Conservation (phyloP, 139 green algal genomes). For the Volvox reticuliferus region DNA sequence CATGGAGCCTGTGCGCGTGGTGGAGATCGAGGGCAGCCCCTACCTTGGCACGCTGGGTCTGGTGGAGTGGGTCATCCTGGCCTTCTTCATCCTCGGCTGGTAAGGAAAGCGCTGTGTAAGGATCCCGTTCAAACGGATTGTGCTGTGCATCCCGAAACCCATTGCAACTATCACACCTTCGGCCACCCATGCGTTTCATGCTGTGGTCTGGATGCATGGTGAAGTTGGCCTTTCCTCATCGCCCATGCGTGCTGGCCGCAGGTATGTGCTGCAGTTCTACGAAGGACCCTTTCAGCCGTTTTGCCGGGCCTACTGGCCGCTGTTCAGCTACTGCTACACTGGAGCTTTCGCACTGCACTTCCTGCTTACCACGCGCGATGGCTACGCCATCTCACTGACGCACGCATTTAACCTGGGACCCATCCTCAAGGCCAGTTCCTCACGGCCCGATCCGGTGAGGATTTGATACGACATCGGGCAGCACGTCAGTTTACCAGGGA, state of each 20-base stretch:
- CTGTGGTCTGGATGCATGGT: no score
- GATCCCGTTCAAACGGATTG: no score
- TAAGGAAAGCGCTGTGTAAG: background rate
- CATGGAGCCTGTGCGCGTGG: constrained; percentile 30
- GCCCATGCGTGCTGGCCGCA: background rate
- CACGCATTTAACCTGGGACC: constrained; percentile 47
- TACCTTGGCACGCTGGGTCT: constrained; percentile 53
- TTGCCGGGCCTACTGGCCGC: constrained; percentile 42
- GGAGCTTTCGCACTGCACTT: constrained; percentile 46
- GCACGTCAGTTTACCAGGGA: no score
- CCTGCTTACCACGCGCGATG: constrained; percentile 52
- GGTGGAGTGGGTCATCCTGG: constrained; percentile 59
- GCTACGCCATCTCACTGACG: constrained; percentile 49
- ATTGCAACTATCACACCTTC: no score
- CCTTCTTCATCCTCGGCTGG: constrained; percentile 48
- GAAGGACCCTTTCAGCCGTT: constrained; percentile 39
- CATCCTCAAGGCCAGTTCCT: constrained; percentile 44
- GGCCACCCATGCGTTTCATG: no score
- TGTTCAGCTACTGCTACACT: constrained; percentile 31
- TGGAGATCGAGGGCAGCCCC: constrained; percentile 56
- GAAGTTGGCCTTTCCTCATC: background rate
- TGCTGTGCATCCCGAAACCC: no score
- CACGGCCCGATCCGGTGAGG: constrained; percentile 41
- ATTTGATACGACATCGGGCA: background rate
- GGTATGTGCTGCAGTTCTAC: constrained; percentile 51